phyloP scores from a whole-genome alignment of 768 basidiomycete species.

The Xerocomellus intermedius region DNA sequence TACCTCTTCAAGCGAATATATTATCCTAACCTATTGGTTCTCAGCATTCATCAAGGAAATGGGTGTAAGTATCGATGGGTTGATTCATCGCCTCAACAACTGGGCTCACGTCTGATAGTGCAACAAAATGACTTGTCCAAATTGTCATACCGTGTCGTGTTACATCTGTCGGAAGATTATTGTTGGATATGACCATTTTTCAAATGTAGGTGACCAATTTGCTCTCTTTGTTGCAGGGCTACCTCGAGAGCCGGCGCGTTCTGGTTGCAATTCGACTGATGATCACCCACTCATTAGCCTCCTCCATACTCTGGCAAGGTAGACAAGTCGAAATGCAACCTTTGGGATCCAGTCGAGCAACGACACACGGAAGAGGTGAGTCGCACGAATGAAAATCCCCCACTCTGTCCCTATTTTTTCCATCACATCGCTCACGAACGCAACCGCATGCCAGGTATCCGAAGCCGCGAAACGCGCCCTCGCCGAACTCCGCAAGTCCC shows the following conservation, averaged over 20 bases:
- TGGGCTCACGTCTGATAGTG: slow-evolving; percentile 42
- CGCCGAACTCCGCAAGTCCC: slow-evolving; percentile 54
- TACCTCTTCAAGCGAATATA: neutral
- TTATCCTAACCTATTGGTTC: neutral
- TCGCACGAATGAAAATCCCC: neutral
- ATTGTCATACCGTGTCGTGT: slow-evolving; percentile 74
- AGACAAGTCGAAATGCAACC: slow-evolving; percentile 50
- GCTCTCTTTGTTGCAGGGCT: neutral
- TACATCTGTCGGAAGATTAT: slow-evolving; percentile 81
- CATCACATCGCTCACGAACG: neutral
- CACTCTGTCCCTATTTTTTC: neutral
- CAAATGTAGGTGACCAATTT: slow-evolving; percentile 39
- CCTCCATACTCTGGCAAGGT: slow-evolving; percentile 15
- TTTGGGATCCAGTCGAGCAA: slow-evolving; percentile 69
- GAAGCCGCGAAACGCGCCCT: slow-evolving; percentile 64
- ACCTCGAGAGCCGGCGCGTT: neutral
- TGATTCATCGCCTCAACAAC: neutral
- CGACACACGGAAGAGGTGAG: slow-evolving; percentile 66
- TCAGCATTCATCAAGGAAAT: slow-evolving; percentile 78
- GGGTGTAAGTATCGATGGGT: slow-evolving; percentile 52
- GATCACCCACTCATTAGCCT: slow-evolving; percentile 13
- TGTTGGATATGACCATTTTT: slow-evolving; percentile 75
- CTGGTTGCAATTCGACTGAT: slow-evolving; percentile 6
- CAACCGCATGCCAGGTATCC: slow-evolving; percentile 54
- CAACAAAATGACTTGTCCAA: slow-evolving; percentile 87